These are phyloP conservation scores for Planoprotostelium fungivorum DNA, from an alignment of 78 protist species.

Conservation along the genomic window DNA sequence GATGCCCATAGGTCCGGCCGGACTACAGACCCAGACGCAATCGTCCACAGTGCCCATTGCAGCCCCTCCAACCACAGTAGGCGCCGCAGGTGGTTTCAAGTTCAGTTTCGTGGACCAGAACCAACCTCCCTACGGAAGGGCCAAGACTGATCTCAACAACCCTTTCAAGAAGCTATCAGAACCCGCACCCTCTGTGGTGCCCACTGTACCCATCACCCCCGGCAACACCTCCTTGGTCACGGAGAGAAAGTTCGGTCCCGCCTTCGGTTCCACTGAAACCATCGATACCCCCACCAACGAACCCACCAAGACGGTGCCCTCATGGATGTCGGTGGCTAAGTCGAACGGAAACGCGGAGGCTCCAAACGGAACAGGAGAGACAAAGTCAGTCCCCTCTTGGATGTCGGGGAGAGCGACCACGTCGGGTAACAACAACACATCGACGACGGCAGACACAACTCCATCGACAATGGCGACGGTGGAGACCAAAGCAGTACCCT, in stretches of 20 bases:
- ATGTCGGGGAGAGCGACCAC: neutral
- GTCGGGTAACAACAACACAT: neutral
- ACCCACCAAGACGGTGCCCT: too few species aligned
- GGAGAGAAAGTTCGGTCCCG: neutral
- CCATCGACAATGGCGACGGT: too few species aligned
- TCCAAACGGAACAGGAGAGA: neutral
- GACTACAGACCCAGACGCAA: neutral
- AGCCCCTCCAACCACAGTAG: neutral
- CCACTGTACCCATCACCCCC: neutral
- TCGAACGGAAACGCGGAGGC: too few species aligned
- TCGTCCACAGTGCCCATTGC: neutral
- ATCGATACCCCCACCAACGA: neutral
- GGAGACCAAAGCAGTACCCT: neutral
- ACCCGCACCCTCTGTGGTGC: neutral
- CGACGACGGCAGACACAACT: neutral
- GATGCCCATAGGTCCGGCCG: neutral
- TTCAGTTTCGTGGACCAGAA: neutral
- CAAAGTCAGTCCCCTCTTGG: neutral
- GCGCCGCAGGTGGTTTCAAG: neutral
- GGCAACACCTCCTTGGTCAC: too few species aligned
- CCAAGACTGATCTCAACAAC: neutral
- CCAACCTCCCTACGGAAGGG: neutral
- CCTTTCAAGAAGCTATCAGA: neutral
- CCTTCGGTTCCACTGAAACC: neutral
- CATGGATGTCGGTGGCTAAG: too few species aligned